Conservation (phyloP, 805 yeast species). For the Alloascoidea hylecoeti region DNA sequence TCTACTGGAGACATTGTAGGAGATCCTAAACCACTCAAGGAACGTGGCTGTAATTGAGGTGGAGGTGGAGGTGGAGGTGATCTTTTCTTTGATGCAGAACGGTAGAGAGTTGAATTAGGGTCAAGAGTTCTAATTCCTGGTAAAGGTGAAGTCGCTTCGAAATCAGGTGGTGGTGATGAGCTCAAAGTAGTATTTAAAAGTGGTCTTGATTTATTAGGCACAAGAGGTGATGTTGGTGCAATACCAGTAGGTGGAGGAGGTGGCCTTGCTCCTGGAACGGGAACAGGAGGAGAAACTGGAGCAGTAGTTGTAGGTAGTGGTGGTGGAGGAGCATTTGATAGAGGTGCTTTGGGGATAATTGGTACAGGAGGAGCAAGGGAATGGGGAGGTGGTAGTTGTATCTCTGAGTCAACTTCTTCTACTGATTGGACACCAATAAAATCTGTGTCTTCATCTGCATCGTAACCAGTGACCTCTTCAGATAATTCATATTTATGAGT, state of each 20-base stretch:
- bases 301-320: slow-evolving; percentile 9
- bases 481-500: slow-evolving; percentile 2
- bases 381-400: slow-evolving; percentile 6
- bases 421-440: slow-evolving; percentile 12
- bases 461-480: slow-evolving; percentile 43
- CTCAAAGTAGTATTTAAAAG: too few species aligned
- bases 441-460: slow-evolving; percentile 48
- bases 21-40: too few species aligned
- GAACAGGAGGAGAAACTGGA: slow-evolving; percentile 8
- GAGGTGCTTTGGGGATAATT: slow-evolving; percentile 7
- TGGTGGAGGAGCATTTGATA: slow-evolving; percentile 7
- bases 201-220: too few species aligned
- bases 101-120: not conserved
- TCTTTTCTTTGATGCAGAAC: slow-evolving; percentile 1
- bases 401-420: slow-evolving; percentile 7
- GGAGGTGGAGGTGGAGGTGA: slow-evolving; percentile 10
- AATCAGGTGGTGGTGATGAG: too few species aligned
- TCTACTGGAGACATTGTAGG: too few species aligned
- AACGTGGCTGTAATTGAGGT: slow-evolving; percentile 8
- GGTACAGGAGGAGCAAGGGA: slow-evolving; percentile 3
- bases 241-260: slow-evolving; percentile 13
- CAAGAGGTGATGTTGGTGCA: too few species aligned
- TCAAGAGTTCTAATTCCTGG: too few species aligned
- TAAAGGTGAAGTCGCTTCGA: too few species aligned
- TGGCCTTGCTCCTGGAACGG: slow-evolving; percentile 10